Conservation (phyloP, 1,139 yeast species). For the Geotrichum phurueaensis region DNA sequence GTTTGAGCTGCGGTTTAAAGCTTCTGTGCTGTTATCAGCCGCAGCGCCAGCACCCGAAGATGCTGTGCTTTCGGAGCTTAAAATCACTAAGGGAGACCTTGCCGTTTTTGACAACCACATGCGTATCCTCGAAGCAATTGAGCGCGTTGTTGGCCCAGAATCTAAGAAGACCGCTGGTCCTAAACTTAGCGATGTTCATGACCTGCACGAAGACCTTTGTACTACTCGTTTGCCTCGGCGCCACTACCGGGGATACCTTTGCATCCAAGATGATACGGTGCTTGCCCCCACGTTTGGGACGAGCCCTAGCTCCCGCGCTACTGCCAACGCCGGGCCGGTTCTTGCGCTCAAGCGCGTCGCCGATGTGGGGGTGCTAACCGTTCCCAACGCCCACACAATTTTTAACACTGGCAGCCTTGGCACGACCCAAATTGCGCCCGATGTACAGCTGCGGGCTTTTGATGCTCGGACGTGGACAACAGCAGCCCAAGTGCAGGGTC, state of each 20-base stretch:
- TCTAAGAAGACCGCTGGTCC: not conserved
- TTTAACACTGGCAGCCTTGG: slow-evolving; percentile 1
- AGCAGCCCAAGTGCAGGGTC: not conserved
- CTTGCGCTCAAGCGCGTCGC: not conserved
- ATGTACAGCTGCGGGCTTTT: not conserved
- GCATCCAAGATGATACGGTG: not conserved
- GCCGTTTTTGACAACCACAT: not conserved
- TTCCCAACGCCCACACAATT: not conserved
- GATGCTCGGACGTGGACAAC: not conserved
- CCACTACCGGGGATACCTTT: not conserved
- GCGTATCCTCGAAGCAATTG: not conserved
- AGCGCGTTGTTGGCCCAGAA: not conserved
- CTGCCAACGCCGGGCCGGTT: not conserved
- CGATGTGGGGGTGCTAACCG: not conserved
- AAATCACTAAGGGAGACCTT: not conserved
- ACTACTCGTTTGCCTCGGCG: not conserved
- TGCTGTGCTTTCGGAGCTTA: not conserved
- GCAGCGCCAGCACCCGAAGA: not conserved
- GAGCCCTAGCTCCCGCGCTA: not conserved
- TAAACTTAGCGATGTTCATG: not conserved
- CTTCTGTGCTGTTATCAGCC: not conserved
- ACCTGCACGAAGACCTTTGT: not conserved
- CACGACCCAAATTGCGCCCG: not conserved
- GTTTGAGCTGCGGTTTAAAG: not conserved
- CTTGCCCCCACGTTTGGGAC: not conserved